Evolutionary conservation across 495 filamentous ascomycete species (phyloP), one percentile per base, ranked within the genome.

Genomic region (Neurospora tetrasperma): DNA sequence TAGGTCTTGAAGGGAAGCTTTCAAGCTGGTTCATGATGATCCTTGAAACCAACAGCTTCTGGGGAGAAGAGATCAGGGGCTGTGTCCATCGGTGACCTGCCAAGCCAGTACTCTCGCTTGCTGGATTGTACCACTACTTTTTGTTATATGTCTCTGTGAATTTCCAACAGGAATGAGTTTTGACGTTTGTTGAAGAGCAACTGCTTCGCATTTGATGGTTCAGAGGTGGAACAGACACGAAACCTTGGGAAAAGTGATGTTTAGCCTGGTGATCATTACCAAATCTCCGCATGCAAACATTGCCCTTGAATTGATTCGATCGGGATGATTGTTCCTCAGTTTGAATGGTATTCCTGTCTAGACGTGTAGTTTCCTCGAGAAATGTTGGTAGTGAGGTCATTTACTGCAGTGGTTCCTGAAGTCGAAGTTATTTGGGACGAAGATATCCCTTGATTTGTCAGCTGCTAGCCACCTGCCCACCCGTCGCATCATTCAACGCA

Each of bases 391-490:
- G 27, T 31, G 27, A 31, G 27, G 27, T 31, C 27, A 3, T 31
- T 31, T 31, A 31, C 27, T 31, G 27, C 27, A 31, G 27, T 31
- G 27, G 27, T 31, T 31, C 27, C 27, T 31, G 27, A 31, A 31
- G 27, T 31, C 1, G 1, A 38, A 38, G 35, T 66, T 38, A 14
- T 66, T 38, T 14, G 27, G 54, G 54, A 66, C 12, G 6, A 62
- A 14, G 27, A 66, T 66, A 66, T 23, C 41, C 35, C 39, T 3
- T 70, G 73, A 44, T 75, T 75, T 75, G 73, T 75, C 73, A 75
- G 73, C 73, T 59, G 70, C 68, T 69, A 35, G 59, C 27, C n/a
- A 23, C 31, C 43, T 38, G 70, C 11, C 40, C 31, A 18, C 54
- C 54, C 54, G 14, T 62, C 27, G 12, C 54, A 62, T 62, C 27